These are phyloP conservation scores for peach (Prunus persica) DNA, from an alignment of 306 rosid genomes.

Conservation along the genomic window DNA sequence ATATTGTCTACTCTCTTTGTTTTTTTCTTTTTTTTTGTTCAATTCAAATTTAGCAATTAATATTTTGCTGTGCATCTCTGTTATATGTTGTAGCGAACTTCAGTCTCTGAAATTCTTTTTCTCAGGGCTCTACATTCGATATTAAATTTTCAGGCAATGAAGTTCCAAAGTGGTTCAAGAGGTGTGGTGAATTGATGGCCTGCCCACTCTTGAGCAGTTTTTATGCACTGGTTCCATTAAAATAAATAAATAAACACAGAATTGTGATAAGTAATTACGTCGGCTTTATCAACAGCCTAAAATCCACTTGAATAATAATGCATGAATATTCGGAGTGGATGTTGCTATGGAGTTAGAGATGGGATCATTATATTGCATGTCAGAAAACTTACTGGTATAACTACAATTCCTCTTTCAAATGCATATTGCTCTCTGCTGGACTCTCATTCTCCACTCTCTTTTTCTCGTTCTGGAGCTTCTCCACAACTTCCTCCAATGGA, in stretches of 20 bases:
- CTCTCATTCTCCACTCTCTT: slow-evolving; percentile 27
- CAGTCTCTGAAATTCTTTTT: too few relatives aligned
- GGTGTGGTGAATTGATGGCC: too few relatives aligned
- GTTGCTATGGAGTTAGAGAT: background rate
- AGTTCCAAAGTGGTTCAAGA: too few relatives aligned
- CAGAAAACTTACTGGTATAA: background rate
- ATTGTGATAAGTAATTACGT: background rate
- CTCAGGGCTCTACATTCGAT: too few relatives aligned
- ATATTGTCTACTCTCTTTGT: too few relatives aligned
- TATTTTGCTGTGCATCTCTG: too few relatives aligned
- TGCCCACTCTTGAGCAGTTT: background rate
- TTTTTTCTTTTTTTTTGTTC: too few relatives aligned
- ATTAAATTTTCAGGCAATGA: too few relatives aligned
- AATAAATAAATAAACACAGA: background rate
- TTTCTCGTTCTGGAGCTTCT: slow-evolving; percentile 45
- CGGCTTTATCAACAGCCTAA: background rate
- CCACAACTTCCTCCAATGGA: slow-evolving; percentile 62
- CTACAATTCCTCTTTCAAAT: slow-evolving; percentile 64
- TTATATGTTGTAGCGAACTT: too few relatives aligned
- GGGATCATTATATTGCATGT: background rate
- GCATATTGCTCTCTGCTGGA: slow-evolving; percentile 24
- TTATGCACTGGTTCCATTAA: background rate
- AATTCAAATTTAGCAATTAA: too few relatives aligned
- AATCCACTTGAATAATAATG: background rate
- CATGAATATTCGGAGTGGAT: background rate